These are phyloP conservation scores for Xanthoconium separans DNA, from an alignment of 1,284 basidiomycete species.

Conservation along the genomic window DNA sequence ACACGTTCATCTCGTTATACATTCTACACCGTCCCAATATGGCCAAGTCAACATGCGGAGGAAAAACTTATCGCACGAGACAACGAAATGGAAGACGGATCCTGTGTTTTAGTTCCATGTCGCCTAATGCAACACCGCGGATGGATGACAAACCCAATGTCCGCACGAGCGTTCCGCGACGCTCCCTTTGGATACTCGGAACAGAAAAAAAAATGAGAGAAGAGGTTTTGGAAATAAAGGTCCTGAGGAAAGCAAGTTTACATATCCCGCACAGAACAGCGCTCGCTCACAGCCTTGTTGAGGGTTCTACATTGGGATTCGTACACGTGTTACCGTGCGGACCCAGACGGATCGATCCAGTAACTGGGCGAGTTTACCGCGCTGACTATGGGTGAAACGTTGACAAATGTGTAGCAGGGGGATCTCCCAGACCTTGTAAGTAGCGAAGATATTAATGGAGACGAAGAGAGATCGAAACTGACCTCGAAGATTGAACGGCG, in stretches of 20 bases:
- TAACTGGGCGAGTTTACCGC: neutral
- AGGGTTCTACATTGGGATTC: neutral
- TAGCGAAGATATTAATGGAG: conserved; percentile 12
- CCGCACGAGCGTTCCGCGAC: conserved; percentile 27
- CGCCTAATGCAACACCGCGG: conserved; percentile 19
- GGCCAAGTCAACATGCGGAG: neutral
- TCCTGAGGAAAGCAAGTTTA: conserved; percentile 4
- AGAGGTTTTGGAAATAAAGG: neutral
- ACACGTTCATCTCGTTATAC: conserved; percentile 12
- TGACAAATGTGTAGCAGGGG: neutral
- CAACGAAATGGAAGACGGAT: conserved; percentile 13
- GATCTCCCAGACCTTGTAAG: neutral
- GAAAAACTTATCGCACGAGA: neutral
- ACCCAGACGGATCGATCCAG: neutral
- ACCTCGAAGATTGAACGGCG: conserved; percentile 21
- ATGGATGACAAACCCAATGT: neutral
- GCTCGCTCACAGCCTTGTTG: conserved; percentile 4
- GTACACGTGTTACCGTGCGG: conserved; percentile 15
- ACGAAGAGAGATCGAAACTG: conserved; percentile 3
- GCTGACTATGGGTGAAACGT: conserved; percentile 8
- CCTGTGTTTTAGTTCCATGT: neutral
- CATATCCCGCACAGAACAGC: neutral
- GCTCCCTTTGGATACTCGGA: conserved; percentile 11
- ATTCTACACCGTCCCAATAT: neutral
- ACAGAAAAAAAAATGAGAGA: neutral